Conservation (phyloP, 2,329 filamentous ascomycete species). For the Claviceps spartinae region DNA sequence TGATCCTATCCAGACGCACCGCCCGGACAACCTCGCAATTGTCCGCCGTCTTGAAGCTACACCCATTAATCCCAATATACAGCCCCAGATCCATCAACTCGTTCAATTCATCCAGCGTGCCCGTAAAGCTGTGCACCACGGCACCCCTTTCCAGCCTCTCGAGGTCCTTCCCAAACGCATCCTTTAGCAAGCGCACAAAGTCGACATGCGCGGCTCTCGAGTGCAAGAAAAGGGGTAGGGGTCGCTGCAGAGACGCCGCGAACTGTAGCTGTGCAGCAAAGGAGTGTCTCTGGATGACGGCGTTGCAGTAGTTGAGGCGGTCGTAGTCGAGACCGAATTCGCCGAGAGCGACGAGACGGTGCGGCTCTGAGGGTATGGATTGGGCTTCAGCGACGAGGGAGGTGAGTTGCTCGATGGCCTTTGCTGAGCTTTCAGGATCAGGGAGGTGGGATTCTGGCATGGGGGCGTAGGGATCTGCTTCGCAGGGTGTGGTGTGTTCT, state of each 20-base stretch:
- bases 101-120: slow-evolving; percentile 70
- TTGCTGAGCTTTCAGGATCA: slow-evolving; percentile 28
- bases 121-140: slow-evolving; percentile 92
- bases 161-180: slow-evolving; percentile 41
- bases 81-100: slow-evolving; percentile 68
- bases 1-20: slow-evolving; percentile 65
- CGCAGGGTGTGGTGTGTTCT: slow-evolving; percentile 32
- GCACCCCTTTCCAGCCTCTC: slow-evolving; percentile 59
- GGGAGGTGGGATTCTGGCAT: slow-evolving; percentile 34
- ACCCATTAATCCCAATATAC: slow-evolving; percentile 92
- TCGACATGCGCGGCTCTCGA: slow-evolving; percentile 77
- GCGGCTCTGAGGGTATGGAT: slow-evolving; percentile 19
- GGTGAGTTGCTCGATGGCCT: slow-evolving; percentile 46
- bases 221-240: slow-evolving; percentile 83
- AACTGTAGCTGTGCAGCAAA: slow-evolving; percentile 75
- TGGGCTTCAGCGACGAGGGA: slow-evolving; percentile 49
- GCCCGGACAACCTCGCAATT: slow-evolving; percentile 75
- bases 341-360: slow-evolving; percentile 62
- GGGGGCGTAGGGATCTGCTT: slow-evolving; percentile 34
- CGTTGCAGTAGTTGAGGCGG: slow-evolving; percentile 68
- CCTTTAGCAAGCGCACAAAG: slow-evolving; percentile 60
- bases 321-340: slow-evolving; percentile 97
- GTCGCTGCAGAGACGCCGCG: slow-evolving; percentile 52
- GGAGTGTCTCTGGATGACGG: slow-evolving; percentile 67
- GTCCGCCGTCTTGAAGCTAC: slow-evolving; percentile 85